Conservation (phyloP, 1,284 basidiomycete species). For the Puccinia hordei region DNA sequence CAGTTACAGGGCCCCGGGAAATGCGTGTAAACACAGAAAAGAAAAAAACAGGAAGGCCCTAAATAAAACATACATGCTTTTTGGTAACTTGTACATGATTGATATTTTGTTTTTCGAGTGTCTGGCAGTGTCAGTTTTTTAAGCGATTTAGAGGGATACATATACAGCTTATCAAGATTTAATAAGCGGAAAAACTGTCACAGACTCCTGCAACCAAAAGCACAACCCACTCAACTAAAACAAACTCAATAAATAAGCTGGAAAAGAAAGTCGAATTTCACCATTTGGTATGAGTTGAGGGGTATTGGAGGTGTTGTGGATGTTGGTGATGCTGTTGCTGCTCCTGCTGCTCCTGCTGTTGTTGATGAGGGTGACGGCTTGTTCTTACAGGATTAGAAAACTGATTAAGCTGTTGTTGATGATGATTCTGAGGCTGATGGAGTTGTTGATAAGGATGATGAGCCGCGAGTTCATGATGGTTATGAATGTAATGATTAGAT, state of each 20-base stretch:
- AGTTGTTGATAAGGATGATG: constrained; percentile 2
- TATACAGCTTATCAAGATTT: too few species aligned
- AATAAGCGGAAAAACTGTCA: neutral
- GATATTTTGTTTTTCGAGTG: too few species aligned
- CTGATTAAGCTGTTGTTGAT: neutral
- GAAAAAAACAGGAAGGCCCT: too few species aligned
- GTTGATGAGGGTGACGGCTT: neutral
- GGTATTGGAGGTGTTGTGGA: neutral
- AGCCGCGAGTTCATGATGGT: neutral
- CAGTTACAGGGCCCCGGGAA: too few species aligned
- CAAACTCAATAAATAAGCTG: neutral
- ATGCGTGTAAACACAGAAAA: too few species aligned
- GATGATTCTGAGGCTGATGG: neutral
- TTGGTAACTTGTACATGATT: too few species aligned
- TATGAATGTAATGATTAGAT: neutral
- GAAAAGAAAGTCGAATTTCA: neutral
- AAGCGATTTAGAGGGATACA: too few species aligned
- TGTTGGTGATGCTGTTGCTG: constrained; percentile 6
- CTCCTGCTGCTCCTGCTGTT: neutral
- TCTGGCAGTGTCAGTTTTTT: too few species aligned
- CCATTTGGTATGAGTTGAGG: constrained; percentile 10
- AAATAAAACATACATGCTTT: too few species aligned
- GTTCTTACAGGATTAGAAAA: neutral
- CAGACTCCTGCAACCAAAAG: neutral
- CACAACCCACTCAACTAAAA: neutral